A percentile compares a stretch with the other conserved stretches of the same genome.
These are phyloP conservation scores for Trifolium pratense DNA, from an alignment of 306 rosid species.

Conservation along the genomic window DNA sequence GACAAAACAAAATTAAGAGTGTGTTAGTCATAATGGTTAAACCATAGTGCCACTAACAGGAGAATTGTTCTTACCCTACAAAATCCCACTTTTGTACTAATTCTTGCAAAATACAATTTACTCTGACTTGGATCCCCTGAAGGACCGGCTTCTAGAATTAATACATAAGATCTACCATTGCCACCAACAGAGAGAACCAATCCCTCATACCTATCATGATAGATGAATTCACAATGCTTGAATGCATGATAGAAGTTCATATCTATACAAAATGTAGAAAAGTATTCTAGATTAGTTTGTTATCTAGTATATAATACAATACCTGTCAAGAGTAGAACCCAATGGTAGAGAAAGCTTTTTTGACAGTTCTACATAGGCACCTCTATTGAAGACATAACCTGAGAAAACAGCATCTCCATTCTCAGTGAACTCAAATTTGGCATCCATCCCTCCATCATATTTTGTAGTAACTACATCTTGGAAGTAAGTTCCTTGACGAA, in stretches of 20 bases:
- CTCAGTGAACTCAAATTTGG: constrained; percentile 83
- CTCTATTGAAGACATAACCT: constrained; percentile 91
- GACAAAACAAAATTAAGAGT: constrained; percentile 7
- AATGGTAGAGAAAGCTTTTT: constrained; percentile 83
- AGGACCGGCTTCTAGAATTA: constrained; percentile 95
- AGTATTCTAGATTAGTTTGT: background rate
- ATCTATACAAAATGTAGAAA: constrained; percentile 18
- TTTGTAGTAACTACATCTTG: constrained; percentile 82
- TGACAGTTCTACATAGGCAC: constrained; percentile 92
- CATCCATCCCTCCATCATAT: constrained; percentile 99
- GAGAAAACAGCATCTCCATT: constrained; percentile 80
- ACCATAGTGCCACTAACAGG: constrained; percentile 4
- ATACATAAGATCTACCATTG: constrained; percentile 86
- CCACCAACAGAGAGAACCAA: constrained; percentile 96
- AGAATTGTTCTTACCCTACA: constrained; percentile 70
- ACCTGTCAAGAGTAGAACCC: constrained; percentile 96
- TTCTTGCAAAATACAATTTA: constrained; percentile 81
- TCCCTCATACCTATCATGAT: constrained; percentile 81
- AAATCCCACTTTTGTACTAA: constrained; percentile 92
- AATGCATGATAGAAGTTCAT: constrained; percentile 27
- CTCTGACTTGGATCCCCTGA: constrained; percentile 77
- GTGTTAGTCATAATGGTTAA: constrained; percentile 27
- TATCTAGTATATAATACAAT: constrained; percentile 48
- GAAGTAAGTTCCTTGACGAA: constrained; percentile 86
- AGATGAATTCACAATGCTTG: constrained; percentile 18